A percentile compares a stretch with the other conserved stretches of the same genome.
Evolutionary conservation across 371 early-diverging fungal species (phyloP).

Genomic region (Mortierella sp.): DNA sequence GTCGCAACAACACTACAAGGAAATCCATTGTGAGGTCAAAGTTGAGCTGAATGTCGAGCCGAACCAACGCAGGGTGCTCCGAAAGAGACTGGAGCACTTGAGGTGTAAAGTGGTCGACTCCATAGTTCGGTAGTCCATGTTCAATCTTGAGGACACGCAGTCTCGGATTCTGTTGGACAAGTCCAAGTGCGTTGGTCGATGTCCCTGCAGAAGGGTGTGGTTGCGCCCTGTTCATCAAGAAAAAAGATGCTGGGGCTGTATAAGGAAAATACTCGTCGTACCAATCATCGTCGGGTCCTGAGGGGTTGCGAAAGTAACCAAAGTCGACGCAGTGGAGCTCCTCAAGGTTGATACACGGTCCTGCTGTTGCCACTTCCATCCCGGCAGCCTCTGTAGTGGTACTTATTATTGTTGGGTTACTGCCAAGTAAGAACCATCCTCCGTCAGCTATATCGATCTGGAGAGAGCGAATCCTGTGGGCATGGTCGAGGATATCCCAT

Average conservation of each 20-base stretch:
- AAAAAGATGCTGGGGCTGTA: neutral
- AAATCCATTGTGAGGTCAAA: neutral
- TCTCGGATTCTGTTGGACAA: neutral
- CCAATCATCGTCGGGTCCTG: neutral
- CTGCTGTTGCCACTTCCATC: neutral
- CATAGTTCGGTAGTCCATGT: neutral
- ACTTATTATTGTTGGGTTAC: neutral
- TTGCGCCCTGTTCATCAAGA: neutral
- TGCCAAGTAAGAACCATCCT: neutral
- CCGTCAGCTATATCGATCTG: neutral
- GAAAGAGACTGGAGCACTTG: neutral
- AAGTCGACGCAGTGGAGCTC: neutral
- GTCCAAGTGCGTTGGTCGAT: neutral
- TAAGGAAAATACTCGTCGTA: too few relatives aligned
- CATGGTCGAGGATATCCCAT: conserved; percentile 10
- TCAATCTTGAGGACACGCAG: neutral
- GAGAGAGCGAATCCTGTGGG: neutral
- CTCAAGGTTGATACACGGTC: neutral
- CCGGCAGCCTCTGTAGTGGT: neutral
- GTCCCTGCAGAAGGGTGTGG: neutral
- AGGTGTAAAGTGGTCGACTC: neutral
- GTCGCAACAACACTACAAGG: neutral
- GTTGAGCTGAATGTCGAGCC: neutral
- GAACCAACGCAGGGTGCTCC: neutral
- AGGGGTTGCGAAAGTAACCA: neutral